Percentiles rank a stretch among this genome's conserved stretches.
Evolutionary conservation across 805 yeast genomes (phyloP).

Genomic region (Candida berthetii): DNA sequence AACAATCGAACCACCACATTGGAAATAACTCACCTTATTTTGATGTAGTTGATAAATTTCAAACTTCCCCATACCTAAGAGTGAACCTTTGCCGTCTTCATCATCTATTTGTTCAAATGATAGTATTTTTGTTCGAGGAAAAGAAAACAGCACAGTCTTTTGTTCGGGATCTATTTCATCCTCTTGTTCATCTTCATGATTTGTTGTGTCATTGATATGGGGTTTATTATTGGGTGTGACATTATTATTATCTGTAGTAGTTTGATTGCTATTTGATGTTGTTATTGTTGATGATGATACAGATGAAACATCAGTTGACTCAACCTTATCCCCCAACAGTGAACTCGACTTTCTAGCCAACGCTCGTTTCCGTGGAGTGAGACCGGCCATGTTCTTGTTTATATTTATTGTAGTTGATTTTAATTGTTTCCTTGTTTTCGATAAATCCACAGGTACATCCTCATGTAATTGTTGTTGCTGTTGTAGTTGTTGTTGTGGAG

Average conservation of each 20-base stretch:
- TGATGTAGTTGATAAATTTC: slow-evolving; percentile 54
- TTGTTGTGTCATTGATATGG: background rate
- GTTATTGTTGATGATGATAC: background rate
- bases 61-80: slow-evolving; percentile 56
- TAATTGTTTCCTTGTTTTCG: slow-evolving; percentile 14
- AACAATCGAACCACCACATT: slow-evolving; percentile 58
- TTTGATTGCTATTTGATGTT: background rate
- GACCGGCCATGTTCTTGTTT: slow-evolving; percentile 3
- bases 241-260: background rate
- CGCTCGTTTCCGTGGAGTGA: slow-evolving; percentile 18
- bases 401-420: slow-evolving; percentile 5
- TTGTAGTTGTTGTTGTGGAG: background rate
- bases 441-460: slow-evolving; percentile 14
- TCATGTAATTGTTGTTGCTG: background rate
- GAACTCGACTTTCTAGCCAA: slow-evolving; percentile 10
- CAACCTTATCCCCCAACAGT: too few relatives aligned
- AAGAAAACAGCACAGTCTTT: slow-evolving; percentile 12
- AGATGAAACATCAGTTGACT: background rate
- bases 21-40: slow-evolving; percentile 51
- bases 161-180: slow-evolving; percentile 8
- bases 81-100: slow-evolving; percentile 28
- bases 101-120: slow-evolving; percentile 15
- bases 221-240: background rate
- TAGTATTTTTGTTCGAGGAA: slow-evolving; percentile 14
- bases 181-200: background rate